Base-by-base conservation (phyloP, 768 basidiomycete species). In the Rhizopogon vinicolor region DNA sequence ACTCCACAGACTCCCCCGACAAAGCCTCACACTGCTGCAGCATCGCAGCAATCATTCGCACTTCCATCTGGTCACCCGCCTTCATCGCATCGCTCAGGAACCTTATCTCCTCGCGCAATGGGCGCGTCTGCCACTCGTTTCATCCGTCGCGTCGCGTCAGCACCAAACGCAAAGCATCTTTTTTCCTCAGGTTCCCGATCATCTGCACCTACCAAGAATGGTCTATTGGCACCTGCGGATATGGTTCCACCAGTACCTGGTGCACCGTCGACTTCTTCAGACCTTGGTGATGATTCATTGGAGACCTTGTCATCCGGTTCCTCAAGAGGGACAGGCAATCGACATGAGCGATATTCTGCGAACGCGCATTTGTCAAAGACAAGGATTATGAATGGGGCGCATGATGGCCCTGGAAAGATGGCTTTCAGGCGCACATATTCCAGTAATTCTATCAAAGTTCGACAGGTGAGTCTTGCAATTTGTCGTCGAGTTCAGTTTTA, bases 401-500 rank as follows among this genome's bases (percentile, higher is more conserved):
- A 62, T 19, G 80, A 77, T 22, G 78, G 77, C 7, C 84, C 85
- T 19, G 79, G 80, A 54, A 84, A 84, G 70, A 73, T 82, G 58
- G 82, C 91, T 29, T 98, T 98, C 71, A 82, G 92, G 55, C 76
- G 97, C 65, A 98, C 97, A 44, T 99, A 99, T 73, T 96, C 93
- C 41, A 94, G 91, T 66, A 96, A 97, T 71, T 96, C 93, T 18
- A 98, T 99, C 75, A 97, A 97, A 75, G 85, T 94, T 62, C 81
- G 85, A 65, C 83, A 88, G 74, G 93, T 93, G 71, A 68, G 84
- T 74, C 22, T 25, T 7, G 12, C 6, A 49, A 14, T 22, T 49
- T 16, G 50, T 28, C 37, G 29, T 16, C 31, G 33, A 13, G 25
- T 35, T 54, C 29, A 41, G 52, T 41, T 50, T 44, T 29, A 37